phyloP scores from a whole-genome alignment of 2,329 filamentous ascomycete genomes.

The Fusarium beomiforme region DNA sequence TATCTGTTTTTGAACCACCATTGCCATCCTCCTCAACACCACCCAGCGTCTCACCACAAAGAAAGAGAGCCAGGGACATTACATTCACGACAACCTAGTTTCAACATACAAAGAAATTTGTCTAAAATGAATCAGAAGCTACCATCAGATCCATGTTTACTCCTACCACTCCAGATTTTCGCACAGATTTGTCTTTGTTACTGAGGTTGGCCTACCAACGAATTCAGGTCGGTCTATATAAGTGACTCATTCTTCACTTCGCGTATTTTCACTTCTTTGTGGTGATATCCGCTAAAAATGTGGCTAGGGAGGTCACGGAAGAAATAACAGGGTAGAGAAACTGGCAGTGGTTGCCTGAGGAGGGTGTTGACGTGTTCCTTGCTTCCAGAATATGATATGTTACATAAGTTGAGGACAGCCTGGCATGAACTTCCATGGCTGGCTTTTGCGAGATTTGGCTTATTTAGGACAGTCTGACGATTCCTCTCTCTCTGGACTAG shows the following conservation, averaged over 20 bases:
- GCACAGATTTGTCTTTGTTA: neutral
- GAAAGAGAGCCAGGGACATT: neutral
- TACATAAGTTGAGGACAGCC: accelerated
- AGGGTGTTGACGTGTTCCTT: neutral
- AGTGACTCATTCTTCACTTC: neutral
- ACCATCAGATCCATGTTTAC: no score
- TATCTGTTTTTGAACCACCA: neutral
- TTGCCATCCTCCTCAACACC: neutral
- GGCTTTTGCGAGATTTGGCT: neutral
- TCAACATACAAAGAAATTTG: accelerated
- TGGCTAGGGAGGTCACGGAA: accelerated
- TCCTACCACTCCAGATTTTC: accelerated
- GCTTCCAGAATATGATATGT: neutral
- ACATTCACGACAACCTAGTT: neutral
- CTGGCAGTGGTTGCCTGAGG: neutral
- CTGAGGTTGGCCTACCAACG: neutral
- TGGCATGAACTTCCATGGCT: neutral
- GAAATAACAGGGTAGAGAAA: accelerated
- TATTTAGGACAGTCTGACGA: accelerated
- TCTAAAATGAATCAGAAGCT: neutral
- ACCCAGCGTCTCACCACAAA: neutral
- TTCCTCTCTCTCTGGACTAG: accelerated
- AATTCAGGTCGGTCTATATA: neutral
- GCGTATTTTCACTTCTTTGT: neutral
- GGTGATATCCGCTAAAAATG: accelerated